Base-by-base conservation (phyloP, 257 asterid genomes). In the Solanum clarkiae region DNA sequence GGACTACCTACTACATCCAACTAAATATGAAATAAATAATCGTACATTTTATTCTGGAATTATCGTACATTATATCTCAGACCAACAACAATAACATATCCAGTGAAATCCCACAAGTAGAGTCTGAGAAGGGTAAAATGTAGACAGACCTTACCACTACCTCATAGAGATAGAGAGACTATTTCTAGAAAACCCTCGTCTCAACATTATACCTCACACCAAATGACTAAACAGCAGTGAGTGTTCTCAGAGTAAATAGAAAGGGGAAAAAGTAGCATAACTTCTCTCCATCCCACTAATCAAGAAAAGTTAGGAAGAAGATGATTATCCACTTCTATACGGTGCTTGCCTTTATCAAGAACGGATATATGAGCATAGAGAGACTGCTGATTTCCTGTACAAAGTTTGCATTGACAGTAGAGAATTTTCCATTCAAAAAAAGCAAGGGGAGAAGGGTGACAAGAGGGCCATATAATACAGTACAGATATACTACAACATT, bases 401-500 rank as follows among this genome's bases (percentile, higher is more conserved):
- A 92, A 80, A 85, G 86, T 79, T 13, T 9, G 80, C 47, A 51
- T 77, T 51, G 17, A 77, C 63, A 9, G 47, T 77, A 17, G 10
- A 53, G 5, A 77, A 0, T 3, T 77, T 77, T 26, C 82, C 45
- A 26, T 51, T 77, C 82, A 32, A 77, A 77, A 24, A 54, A 65
- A 77, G 63, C 26, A 77, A 53, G 47, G 63, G 17, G 56, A 7
- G 18, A 51, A 14, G 47, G 82, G 45, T 14, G 81, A 75, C 9
- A 49, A 75, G 16, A 75, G 60, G 15, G 11, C 40, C 17, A 77
- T 77, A 77, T 17, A 70, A 87, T 80, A 29, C 45, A 77, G 87
- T 69, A 87, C 84, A 60, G 83, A 80, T 84, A 90, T 10, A 55
- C 51, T 85, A 90, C 93, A 90, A 87, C 84, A 89, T 84, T 85